Percentiles rank a stretch among this genome's conserved stretches.
Conservation (phyloP, 805 yeast species). For the Candida nitratophila region DNA sequence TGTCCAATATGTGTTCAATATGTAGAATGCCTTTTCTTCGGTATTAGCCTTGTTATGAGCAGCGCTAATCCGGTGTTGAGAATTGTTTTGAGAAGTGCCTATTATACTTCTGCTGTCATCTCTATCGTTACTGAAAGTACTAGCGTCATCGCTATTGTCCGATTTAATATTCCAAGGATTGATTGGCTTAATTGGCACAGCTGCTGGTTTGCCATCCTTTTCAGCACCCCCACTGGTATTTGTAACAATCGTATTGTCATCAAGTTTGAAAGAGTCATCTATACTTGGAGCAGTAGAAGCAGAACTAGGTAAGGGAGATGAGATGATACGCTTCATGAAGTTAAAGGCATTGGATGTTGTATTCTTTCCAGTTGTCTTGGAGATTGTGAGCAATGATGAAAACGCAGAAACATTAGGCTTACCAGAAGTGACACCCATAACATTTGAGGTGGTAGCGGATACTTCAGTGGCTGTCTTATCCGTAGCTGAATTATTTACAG, state of each 20-base stretch:
- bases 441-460: constrained; percentile 26
- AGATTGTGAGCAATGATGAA: constrained; percentile 29
- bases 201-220: neutral
- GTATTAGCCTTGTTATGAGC: neutral
- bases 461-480: constrained; percentile 14
- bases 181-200: neutral
- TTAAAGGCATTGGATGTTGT: constrained; percentile 18
- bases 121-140: neutral
- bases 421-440: constrained; percentile 27
- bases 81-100: neutral
- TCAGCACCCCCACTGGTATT: neutral
- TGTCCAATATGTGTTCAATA: constrained; percentile 44
- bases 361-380: constrained; percentile 18
- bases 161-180: neutral
- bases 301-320: constrained; percentile 20
- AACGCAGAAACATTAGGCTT: constrained; percentile 32
- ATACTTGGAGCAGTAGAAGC: constrained; percentile 6
- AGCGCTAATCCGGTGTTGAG: neutral
- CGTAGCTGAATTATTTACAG: neutral
- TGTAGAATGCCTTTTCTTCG: constrained; percentile 7
- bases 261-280: neutral
- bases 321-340: constrained; percentile 26
- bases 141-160: neutral
- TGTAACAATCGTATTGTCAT: neutral
- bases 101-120: neutral